phyloP scores from a whole-genome alignment of 441 rosid genomes.

The Biscutella laevigata region DNA sequence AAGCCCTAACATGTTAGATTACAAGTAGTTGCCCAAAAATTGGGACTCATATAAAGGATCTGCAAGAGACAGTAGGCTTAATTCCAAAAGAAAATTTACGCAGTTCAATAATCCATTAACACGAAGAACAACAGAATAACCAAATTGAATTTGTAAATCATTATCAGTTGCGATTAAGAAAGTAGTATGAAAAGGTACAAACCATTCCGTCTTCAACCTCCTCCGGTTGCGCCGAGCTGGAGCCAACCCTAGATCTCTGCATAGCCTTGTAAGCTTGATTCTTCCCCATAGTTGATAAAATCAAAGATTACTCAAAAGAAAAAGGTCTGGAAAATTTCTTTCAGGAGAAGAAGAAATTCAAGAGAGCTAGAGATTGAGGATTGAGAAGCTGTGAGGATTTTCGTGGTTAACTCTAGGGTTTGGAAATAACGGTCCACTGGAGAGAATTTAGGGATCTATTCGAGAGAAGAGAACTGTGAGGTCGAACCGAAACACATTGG shows the following conservation, averaged over 20 bases:
- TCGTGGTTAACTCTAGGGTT: neutral
- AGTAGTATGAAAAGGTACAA: slow-evolving; percentile 69
- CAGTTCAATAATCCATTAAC: neutral
- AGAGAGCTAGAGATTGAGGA: neutral
- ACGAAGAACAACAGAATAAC: neutral
- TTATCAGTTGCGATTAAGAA: neutral
- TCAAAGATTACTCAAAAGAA: neutral
- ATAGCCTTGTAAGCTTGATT: slow-evolving; percentile 97
- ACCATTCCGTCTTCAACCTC: slow-evolving; percentile 98
- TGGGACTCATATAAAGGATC: neutral
- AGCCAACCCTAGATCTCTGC: slow-evolving; percentile 87
- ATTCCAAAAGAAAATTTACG: neutral
- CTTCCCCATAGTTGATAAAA: slow-evolving; percentile 59
- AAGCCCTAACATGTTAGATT: neutral
- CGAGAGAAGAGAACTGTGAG: slow-evolving; percentile 17
- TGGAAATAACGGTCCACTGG: slow-evolving; percentile 14
- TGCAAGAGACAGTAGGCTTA: neutral
- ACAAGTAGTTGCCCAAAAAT: neutral
- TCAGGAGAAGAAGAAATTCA: neutral
- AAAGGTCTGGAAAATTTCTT: neutral
- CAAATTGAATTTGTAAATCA: neutral
- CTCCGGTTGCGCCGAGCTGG: slow-evolving; percentile 69
- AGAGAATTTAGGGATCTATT: slow-evolving; percentile 11
- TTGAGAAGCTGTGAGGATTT: neutral
- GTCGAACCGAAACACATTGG: neutral